Evolutionary conservation across 257 asterid genomes (phyloP).

Genomic region (Voacanga thouarsii): DNA sequence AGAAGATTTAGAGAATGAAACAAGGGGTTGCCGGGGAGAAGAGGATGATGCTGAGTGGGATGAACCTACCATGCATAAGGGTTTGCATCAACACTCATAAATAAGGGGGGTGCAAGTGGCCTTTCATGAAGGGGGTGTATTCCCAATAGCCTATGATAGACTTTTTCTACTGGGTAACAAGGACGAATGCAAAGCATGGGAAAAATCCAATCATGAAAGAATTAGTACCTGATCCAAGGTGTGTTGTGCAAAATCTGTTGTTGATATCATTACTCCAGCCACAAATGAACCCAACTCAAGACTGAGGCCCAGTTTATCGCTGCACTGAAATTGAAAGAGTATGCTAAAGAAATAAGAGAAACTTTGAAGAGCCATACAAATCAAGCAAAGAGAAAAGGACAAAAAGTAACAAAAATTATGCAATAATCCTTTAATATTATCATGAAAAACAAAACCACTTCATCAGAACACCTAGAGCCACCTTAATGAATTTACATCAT

Average conservation of each 20-base stretch:
- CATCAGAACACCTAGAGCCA: not conserved
- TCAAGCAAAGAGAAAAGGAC: not conserved
- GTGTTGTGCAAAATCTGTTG: slow-evolving; percentile 81
- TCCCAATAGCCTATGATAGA: not conserved
- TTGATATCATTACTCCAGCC: slow-evolving; percentile 94
- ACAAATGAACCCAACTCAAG: slow-evolving; percentile 91
- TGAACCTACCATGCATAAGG: not conserved
- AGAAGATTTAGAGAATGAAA: not conserved
- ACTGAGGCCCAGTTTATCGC: slow-evolving; percentile 94
- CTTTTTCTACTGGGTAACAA: not conserved
- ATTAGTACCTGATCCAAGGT: slow-evolving; percentile 70
- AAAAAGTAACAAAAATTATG: not conserved
- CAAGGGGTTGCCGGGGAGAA: not conserved
- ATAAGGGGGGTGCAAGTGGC: not conserved
- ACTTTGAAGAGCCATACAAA: not conserved
- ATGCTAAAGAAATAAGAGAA: slow-evolving; percentile 14
- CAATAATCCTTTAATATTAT: not conserved
- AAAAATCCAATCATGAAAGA: not conserved
- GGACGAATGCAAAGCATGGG: not conserved
- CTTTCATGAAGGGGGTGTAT: not conserved
- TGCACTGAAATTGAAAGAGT: slow-evolving; percentile 65
- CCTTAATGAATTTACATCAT: not conserved
- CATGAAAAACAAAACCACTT: not conserved
- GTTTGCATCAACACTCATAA: not conserved
- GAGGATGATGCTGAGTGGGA: not conserved